Conservation (phyloP, 768 basidiomycete species). For the Lactarius tabidus region DNA sequence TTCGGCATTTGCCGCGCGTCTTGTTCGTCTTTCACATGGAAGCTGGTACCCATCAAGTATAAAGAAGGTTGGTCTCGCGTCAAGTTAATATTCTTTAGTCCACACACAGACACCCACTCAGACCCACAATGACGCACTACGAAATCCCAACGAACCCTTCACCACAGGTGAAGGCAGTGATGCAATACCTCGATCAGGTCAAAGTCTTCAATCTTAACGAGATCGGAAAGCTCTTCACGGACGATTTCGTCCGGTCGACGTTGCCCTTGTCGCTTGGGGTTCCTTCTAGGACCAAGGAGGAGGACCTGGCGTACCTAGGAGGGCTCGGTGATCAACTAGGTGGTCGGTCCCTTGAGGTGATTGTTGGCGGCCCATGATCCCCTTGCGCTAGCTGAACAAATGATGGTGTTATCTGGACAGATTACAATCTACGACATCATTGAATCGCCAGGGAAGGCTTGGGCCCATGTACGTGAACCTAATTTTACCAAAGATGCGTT, state of each 20-base stretch:
- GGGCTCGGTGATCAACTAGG: background rate
- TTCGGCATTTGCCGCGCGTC: background rate
- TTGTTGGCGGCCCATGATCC: background rate
- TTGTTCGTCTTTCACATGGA: background rate
- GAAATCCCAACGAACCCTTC: background rate
- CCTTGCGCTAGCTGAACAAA: background rate
- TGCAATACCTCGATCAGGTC: constrained; percentile 8
- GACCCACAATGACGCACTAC: background rate
- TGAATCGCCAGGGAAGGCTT: constrained; percentile 1
- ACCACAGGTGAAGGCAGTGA: constrained; percentile 2
- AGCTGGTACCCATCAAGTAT: background rate
- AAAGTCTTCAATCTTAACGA: background rate
- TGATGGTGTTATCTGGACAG: background rate
- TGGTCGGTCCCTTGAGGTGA: constrained; percentile 6
- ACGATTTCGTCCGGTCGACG: constrained; percentile 16
- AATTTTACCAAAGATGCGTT: background rate
- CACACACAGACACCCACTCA: background rate
- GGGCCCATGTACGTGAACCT: constrained; percentile 3
- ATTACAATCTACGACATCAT: constrained; percentile 1
- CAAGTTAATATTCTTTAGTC: background rate
- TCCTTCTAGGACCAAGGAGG: constrained; percentile 1
- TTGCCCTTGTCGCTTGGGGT: background rate
- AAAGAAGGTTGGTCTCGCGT: background rate
- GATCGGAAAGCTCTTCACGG: background rate
- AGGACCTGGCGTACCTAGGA: constrained; percentile 7